Percentiles rank a stretch among this genome's conserved stretches.
Evolutionary conservation across 1,284 basidiomycete genomes (phyloP).

Genomic region (Sporisorium iseilematis-ciliati): DNA sequence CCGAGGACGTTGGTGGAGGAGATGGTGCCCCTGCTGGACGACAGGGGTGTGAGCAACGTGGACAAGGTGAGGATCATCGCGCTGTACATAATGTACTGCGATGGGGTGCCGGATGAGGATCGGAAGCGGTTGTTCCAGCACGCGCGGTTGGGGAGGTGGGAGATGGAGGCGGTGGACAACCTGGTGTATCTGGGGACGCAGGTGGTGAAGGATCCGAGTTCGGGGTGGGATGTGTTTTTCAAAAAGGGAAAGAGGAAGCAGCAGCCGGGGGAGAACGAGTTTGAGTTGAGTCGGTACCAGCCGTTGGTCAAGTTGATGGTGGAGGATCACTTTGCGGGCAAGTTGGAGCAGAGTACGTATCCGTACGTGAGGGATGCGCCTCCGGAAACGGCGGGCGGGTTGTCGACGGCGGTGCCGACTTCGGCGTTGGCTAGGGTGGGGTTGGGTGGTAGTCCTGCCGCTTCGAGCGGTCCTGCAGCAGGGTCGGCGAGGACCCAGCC

Average conservation of each 20-base stretch:
- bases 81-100: slow-evolving; percentile 92
- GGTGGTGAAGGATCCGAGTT: slow-evolving; percentile 77
- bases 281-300: slow-evolving; percentile 93
- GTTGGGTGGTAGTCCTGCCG: slow-evolving; percentile 11
- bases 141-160: slow-evolving; percentile 86
- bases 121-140: slow-evolving; percentile 94
- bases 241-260: slow-evolving; percentile 81
- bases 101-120: slow-evolving; percentile 98
- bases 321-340: slow-evolving; percentile 87
- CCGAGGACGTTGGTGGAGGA: slow-evolving; percentile 82
- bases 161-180: slow-evolving; percentile 95
- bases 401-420: slow-evolving; percentile 28
- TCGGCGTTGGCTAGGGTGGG: slow-evolving; percentile 50
- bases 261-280: slow-evolving; percentile 82
- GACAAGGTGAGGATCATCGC: slow-evolving; percentile 98
- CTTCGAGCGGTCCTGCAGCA: background rate
- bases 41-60: slow-evolving; percentile 75
- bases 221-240: slow-evolving; percentile 56
- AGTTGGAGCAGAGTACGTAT: slow-evolving; percentile 83
- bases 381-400: slow-evolving; percentile 68
- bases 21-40: slow-evolving; percentile 96
- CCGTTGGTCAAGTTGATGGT: slow-evolving; percentile 85
- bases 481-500: slow-evolving; percentile 28
- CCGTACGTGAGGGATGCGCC: slow-evolving; percentile 93
- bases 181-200: slow-evolving; percentile 85